Evolutionary conservation across 495 filamentous ascomycete genomes (phyloP), one percentile per base, ranked within the genome.

Genomic region (Penicillium arizonense): DNA sequence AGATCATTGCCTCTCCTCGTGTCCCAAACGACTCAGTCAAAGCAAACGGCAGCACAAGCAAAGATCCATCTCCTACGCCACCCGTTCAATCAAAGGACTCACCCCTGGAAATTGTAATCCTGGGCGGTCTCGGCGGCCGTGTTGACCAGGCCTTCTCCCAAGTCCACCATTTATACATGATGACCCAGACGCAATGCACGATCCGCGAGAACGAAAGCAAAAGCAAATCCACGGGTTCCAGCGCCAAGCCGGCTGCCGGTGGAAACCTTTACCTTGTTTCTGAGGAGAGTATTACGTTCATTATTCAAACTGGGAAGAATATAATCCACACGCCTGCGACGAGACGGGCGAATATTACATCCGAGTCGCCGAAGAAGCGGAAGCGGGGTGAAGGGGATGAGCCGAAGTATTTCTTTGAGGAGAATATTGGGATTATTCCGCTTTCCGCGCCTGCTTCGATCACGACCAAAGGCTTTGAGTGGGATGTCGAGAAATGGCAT

Each of bases 121-220:
- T 93, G n/a, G 93, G 93, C 20, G 87, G 90, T 13, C 78, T 97
- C 1, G 89, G 87, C 18, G 95, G 95, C 3, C 82, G 94, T 24
- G 88, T 96, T 6, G 94, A 98, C 67, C 95, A 97, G 56, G 92
- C 85, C 4, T 79, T 98, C 28, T 91, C 90, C 26, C 86, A 93
- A 44, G 77, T 98, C 38, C 89, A 94, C 62, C 87, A 91, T 60
- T 69, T 91, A 28, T 88, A 86, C 47, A 59, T 50, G 57, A 78
- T 62, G 70, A 69, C 43, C 7, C 58, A 67, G 43, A 53, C 53
- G n/a, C 57, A 61, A 26, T 51, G 53, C 18, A 21, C 47, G 40
- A 21, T 61, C 18, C 60, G 46, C 30, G 54, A 59, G 41, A 39
- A 50, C 14, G 39, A 52, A 30, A 45, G 1, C 32, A 12, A 52